phyloP scores from a whole-genome alignment of 371 early-diverging fungal species.

The Apophysomyces ossiformis region DNA sequence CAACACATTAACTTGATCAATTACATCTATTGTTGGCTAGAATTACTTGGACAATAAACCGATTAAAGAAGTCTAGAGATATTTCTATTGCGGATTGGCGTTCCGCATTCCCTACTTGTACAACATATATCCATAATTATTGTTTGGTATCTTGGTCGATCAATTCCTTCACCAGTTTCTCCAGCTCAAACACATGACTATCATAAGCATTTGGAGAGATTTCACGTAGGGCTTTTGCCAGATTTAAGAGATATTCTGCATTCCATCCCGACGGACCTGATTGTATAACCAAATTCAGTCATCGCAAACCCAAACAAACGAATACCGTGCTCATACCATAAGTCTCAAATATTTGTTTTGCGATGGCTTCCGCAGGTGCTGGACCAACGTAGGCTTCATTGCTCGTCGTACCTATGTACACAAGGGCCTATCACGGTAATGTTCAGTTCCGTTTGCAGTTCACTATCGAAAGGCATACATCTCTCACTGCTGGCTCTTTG shows the following conservation, averaged over 20 bases:
- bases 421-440: constrained; percentile 60
- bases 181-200: constrained; percentile 68
- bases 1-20: too few relatives aligned
- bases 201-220: constrained; percentile 65
- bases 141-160: constrained; percentile 19
- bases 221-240: constrained; percentile 67
- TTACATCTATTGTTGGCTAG: too few relatives aligned
- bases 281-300: background rate
- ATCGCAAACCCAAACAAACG: background rate
- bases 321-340: constrained; percentile 51
- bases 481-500: constrained; percentile 52
- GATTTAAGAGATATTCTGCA: constrained; percentile 75
- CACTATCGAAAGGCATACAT: constrained; percentile 32
- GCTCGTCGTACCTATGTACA: constrained; percentile 82
- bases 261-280: constrained; percentile 80
- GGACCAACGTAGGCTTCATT: constrained; percentile 88
- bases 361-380: constrained; percentile 69
- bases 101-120: background rate
- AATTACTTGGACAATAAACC: too few relatives aligned
- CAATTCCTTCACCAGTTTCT: constrained; percentile 50
- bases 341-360: constrained; percentile 69
- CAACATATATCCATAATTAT: background rate
- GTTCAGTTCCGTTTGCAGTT: background rate
- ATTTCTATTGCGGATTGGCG: too few relatives aligned
- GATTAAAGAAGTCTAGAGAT: too few relatives aligned